A percentile compares a stretch with the other conserved stretches of the same genome.
Conservation (phyloP, 768 basidiomycete genomes). For the Cytidiella melzeri region DNA sequence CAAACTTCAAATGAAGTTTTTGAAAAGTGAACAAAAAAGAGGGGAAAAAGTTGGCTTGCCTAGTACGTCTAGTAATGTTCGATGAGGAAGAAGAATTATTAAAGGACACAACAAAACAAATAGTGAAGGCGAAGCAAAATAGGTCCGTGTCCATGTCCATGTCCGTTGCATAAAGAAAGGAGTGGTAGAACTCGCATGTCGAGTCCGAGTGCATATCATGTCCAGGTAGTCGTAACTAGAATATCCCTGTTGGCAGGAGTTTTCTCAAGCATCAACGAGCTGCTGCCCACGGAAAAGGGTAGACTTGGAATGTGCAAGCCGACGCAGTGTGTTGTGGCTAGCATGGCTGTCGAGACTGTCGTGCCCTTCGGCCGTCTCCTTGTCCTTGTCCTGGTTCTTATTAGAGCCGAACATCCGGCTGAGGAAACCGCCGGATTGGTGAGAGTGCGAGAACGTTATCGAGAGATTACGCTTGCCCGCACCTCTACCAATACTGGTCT, state of each 20-base stretch:
- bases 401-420: slow-evolving; percentile 72
- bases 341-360: slow-evolving; percentile 25
- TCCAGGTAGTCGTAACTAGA: background rate
- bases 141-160: slow-evolving; percentile 10
- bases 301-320: slow-evolving; percentile 40
- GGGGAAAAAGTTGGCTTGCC: background rate
- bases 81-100: background rate
- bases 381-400: slow-evolving; percentile 25
- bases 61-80: slow-evolving; percentile 2
- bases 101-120: slow-evolving; percentile 1
- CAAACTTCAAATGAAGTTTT: background rate
- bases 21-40: background rate
- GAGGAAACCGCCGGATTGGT: slow-evolving; percentile 44
- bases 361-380: slow-evolving; percentile 17
- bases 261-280: background rate
- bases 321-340: slow-evolving; percentile 29
- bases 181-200: background rate
- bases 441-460: slow-evolving; percentile 10
- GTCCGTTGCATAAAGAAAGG: background rate
- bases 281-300: slow-evolving; percentile 33
- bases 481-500: slow-evolving; percentile 4
- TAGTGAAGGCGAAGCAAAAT: background rate
- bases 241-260: background rate
- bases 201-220: background rate
- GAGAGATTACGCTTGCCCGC: slow-evolving; percentile 14